Conservation (phyloP, 257 asterid genomes). For the Fraxinus cuspidata region DNA sequence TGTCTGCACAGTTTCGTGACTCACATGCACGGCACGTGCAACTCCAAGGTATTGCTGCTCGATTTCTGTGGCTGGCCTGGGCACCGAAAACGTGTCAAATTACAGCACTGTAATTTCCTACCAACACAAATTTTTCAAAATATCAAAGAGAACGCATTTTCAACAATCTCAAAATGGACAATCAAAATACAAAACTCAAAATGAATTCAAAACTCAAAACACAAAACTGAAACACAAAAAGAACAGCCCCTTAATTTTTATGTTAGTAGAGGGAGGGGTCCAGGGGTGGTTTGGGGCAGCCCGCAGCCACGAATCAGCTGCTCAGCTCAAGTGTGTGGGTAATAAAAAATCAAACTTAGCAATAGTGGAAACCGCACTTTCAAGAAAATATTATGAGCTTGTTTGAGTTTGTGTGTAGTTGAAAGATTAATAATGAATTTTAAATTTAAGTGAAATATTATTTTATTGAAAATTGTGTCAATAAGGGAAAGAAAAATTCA, state of each 20-base stretch:
- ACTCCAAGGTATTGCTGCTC: background rate
- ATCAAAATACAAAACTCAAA: too few species aligned
- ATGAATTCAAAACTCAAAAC: too few species aligned
- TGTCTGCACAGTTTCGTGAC: constrained; percentile 8
- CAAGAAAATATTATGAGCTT: background rate
- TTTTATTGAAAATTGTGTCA: too few species aligned
- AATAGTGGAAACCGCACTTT: constrained; percentile 50
- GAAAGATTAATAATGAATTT: too few species aligned
- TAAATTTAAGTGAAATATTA: too few species aligned
- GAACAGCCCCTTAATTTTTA: constrained; percentile 6
- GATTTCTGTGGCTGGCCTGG: background rate
- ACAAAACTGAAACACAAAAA: too few species aligned
- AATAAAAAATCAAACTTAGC: constrained; percentile 60
- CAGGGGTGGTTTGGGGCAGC: constrained; percentile 29
- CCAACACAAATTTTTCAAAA: too few species aligned
- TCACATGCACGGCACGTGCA: constrained; percentile 57
- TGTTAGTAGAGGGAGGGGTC: constrained; percentile 25
- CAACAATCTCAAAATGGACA: too few species aligned
- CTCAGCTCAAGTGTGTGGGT: constrained; percentile 62
- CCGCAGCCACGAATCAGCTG: constrained; percentile 77
- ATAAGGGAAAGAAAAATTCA: too few species aligned
- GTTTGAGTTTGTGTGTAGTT: too few species aligned
- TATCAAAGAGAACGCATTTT: too few species aligned
- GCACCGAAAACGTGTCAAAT: background rate
- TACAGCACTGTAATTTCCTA: background rate